Evolutionary conservation across 345 rosid genomes (phyloP), one percentile per base, ranked within the genome.

Genomic region (Hypericum perforatum): DNA sequence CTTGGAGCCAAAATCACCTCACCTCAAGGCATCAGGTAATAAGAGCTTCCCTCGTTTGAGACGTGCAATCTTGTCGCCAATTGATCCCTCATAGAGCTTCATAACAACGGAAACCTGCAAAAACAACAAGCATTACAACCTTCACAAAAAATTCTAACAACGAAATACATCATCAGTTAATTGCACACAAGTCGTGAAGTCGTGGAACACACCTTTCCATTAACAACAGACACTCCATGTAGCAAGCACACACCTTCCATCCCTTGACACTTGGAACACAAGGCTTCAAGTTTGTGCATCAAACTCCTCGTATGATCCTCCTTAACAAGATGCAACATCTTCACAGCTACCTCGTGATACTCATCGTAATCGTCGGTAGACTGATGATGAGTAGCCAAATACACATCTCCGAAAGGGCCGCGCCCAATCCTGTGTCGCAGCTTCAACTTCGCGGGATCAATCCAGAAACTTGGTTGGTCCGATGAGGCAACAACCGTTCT

Each of bases 381-480:
- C 44, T 62, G 85, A 69, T 85, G 85, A 77, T 66, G 82, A 56
- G 98, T 92, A 47, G 91, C 96, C 48, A 92, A 67, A 95, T 95
- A 92, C 57, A 82, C 90, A 70, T 92, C 98, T 36, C 98, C 96
- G 59, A 88, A 92, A 11, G 82, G 77, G 10, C 98, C 98, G 76
- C 96, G 77, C 56, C 98, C 98, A 38, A 92, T 85, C 29, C 96
- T 77, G 62, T 92, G 96, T 38, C 90, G 72, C 52, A 85, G 88
- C 72, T 80, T 88, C 72, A 92, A 66, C 10, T 64, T 40, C 0
- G 78, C 52, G 5, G 95, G 82, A 8, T 88, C 83, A 54, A 88
- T 78, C 98, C 95, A 80, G 0, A 79, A 77, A 56, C 74, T 72
- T 3, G 66, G 65, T 65, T 70, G 71, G 51, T 64, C 66, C n/a